Evolutionary conservation across 805 yeast species (phyloP).

Genomic region (Ogataea pignaliae): DNA sequence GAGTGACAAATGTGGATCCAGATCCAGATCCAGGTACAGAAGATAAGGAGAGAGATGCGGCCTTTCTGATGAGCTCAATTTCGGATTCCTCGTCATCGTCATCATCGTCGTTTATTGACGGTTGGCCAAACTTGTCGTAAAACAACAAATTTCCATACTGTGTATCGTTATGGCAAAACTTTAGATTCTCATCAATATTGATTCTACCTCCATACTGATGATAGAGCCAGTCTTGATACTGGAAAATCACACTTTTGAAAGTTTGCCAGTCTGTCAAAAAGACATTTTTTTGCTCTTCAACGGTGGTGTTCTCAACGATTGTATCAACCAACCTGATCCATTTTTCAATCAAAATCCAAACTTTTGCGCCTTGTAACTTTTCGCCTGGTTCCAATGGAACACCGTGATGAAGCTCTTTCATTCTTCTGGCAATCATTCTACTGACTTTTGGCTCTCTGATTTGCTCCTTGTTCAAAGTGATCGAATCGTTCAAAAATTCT

Average conservation of each 20-base stretch:
- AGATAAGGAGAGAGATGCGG: constrained; percentile 14
- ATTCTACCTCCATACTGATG: constrained; percentile 39
- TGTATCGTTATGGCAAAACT: constrained; percentile 93
- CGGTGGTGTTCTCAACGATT: constrained; percentile 36
- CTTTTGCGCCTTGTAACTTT: constrained; percentile 53
- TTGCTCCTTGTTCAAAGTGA: constrained; percentile 67
- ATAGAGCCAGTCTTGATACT: constrained; percentile 62
- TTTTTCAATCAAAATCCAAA: constrained; percentile 64
- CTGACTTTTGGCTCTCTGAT: constrained; percentile 72
- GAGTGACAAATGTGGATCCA: too few relatives aligned
- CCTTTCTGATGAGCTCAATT: constrained; percentile 5
- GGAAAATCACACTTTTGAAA: constrained; percentile 44
- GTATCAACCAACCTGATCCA: constrained; percentile 57
- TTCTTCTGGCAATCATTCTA: constrained; percentile 87
- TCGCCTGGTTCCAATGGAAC: constrained; percentile 61
- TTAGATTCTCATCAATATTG: constrained; percentile 45
- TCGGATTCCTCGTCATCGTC: constrained; percentile 15
- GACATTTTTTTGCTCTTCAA: constrained; percentile 34
- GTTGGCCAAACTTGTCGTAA: constrained; percentile 28
- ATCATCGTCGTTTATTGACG: constrained; percentile 24
- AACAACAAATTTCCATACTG: constrained; percentile 92
- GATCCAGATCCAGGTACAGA: constrained; percentile 2
- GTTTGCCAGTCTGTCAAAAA: constrained; percentile 43
- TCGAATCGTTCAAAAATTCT: constrained; percentile 82
- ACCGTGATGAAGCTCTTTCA: constrained; percentile 89